phyloP scores from a whole-genome alignment of 1,284 basidiomycete genomes.

The Leccinum laetum region DNA sequence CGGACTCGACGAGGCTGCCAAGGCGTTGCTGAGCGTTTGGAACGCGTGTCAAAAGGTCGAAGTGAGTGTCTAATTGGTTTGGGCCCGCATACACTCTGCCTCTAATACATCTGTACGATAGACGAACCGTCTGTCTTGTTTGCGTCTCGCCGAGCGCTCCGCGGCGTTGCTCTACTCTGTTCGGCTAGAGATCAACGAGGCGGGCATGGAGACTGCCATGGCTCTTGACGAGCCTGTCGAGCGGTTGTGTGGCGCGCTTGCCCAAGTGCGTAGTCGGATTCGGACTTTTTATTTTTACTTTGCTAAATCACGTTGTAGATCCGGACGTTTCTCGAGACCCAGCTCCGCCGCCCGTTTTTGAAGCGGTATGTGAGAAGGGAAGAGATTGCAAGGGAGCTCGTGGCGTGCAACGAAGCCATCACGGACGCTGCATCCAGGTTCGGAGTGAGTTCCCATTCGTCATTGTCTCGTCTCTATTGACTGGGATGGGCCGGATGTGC shows the following conservation, averaged over 20 bases:
- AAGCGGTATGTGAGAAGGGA: conserved; percentile 79
- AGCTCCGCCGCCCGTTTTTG: conserved; percentile 68
- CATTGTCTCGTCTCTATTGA: background rate
- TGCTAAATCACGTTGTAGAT: conserved; percentile 33
- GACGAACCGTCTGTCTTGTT: conserved; percentile 55
- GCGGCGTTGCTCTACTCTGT: conserved; percentile 49
- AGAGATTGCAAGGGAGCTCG: conserved; percentile 60
- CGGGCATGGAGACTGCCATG: conserved; percentile 27
- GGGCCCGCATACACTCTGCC: background rate
- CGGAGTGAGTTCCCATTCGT: conserved; percentile 39
- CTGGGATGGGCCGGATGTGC: conserved; percentile 18
- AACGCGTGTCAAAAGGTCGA: conserved; percentile 59
- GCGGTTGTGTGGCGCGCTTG: conserved; percentile 36
- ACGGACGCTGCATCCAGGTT: conserved; percentile 51
- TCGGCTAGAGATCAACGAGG: conserved; percentile 43
- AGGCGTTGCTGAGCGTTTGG: conserved; percentile 59
- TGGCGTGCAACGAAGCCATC: conserved; percentile 52
- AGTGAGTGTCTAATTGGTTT: conserved; percentile 39
- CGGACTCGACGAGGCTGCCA: conserved; percentile 53
- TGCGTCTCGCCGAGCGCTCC: conserved; percentile 52
- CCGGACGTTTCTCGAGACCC: conserved; percentile 53
- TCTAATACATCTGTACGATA: conserved; percentile 23
- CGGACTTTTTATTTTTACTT: background rate
- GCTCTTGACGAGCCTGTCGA: conserved; percentile 36
- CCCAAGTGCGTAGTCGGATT: conserved; percentile 43